These are phyloP conservation scores for Metschnikowia drakensbergensis DNA, from an alignment of 805 yeast genomes.

Conservation along the genomic window DNA sequence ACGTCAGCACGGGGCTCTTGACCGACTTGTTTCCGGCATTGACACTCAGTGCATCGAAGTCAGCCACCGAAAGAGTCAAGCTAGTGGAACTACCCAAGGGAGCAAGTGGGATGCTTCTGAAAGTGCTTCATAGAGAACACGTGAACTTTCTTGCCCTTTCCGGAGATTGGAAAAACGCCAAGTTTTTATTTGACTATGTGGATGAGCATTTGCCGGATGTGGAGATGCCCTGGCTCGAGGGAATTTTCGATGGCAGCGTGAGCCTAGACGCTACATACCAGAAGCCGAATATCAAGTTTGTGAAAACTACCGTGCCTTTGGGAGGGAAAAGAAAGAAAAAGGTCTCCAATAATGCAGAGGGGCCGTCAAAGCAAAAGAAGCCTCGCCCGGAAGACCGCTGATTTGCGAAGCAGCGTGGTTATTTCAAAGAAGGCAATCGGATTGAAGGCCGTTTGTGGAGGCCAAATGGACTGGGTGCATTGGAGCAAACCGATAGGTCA, in stretches of 20 bases:
- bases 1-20: conserved; percentile 47
- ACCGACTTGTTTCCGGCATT: conserved; percentile 58
- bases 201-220: conserved; percentile 33
- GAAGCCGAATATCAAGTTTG: conserved; percentile 13
- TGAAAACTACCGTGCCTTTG: conserved; percentile 13
- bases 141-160: conserved; percentile 34
- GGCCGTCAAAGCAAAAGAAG: conserved; percentile 1
- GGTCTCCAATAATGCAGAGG: too few species aligned
- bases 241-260: conserved; percentile 21
- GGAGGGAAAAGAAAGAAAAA: conserved; percentile 5
- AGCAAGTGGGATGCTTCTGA: conserved; percentile 28
- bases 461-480: too few species aligned
- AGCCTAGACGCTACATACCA: conserved; percentile 2
- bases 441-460: too few species aligned
- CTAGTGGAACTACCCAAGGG: conserved; percentile 59
- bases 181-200: conserved; percentile 27
- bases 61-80: conserved; percentile 38
- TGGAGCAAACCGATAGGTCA: conserved; percentile 8
- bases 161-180: conserved; percentile 25
- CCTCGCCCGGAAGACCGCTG: not conserved
- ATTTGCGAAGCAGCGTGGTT: too few species aligned
- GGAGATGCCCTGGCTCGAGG: conserved; percentile 44
- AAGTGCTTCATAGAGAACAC: conserved; percentile 25
- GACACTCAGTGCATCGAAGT: conserved; percentile 41
- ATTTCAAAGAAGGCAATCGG: too few species aligned